A percentile compares a stretch with the other conserved stretches of the same genome.
Conservation (phyloP, 495 filamentous ascomycete genomes). For the Daldinia childiae region DNA sequence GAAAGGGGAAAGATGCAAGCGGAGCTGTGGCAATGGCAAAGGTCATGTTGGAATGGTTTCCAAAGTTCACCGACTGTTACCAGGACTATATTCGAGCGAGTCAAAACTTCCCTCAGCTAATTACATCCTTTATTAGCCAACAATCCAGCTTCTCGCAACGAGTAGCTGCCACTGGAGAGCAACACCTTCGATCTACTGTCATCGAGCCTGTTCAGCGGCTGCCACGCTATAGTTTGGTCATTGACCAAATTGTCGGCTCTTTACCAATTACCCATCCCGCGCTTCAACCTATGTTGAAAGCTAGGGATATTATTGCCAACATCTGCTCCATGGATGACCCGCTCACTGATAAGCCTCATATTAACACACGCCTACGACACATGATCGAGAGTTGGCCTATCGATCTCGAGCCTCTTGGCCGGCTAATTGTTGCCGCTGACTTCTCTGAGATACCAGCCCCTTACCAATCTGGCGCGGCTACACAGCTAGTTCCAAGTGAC, state of each 20-base stretch:
- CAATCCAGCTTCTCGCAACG: conserved; percentile 81
- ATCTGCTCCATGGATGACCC: conserved; percentile 89
- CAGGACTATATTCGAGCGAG: conserved; percentile 89
- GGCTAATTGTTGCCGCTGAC: conserved; percentile 86
- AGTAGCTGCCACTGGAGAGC: conserved; percentile 87
- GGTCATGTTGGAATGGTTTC: conserved; percentile 86
- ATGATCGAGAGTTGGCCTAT: conserved; percentile 84
- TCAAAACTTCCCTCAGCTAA: conserved; percentile 79
- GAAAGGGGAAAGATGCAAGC: conserved; percentile 70
- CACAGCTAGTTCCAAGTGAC: conserved; percentile 47
- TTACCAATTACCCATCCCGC: conserved; percentile 86
- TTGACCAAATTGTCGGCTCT: conserved; percentile 89
- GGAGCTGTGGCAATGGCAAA: conserved; percentile 79
- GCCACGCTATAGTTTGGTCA: conserved; percentile 92
- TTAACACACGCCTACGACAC: conserved; percentile 75
- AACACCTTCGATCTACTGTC: conserved; percentile 86
- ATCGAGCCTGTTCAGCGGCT: conserved; percentile 97
- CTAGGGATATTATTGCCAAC: conserved; percentile 89
- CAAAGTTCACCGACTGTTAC: conserved; percentile 87
- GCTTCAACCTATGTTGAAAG: conserved; percentile 78
- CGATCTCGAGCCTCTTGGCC: conserved; percentile 74
- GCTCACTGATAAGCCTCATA: conserved; percentile 70
- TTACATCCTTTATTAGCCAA: conserved; percentile 77
- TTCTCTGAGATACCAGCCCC: conserved; percentile 80
- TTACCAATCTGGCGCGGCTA: conserved; percentile 56